Conservation (phyloP, 192 early-diverging fungal species). For the Umbelopsis vinacea region DNA sequence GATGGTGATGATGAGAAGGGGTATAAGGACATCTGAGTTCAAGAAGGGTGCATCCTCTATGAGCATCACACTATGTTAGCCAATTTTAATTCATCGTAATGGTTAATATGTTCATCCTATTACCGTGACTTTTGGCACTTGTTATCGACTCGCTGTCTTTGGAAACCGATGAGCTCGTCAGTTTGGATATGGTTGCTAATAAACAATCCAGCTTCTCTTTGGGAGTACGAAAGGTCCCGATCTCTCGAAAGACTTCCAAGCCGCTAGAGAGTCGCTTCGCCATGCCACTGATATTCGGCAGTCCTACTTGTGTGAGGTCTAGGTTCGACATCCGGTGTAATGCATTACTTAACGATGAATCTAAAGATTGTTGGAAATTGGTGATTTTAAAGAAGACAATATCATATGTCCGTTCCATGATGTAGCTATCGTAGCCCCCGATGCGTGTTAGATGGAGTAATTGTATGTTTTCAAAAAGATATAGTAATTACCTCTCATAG, state of each 20-base stretch:
- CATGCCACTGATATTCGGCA: conserved; percentile 42
- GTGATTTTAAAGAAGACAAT: conserved; percentile 59
- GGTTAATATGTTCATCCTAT: neutral
- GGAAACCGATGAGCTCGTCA: conserved; percentile 22
- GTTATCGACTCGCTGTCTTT: conserved; percentile 6
- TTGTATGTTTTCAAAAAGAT: neutral
- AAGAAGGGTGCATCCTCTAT: conserved; percentile 15
- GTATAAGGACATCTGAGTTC: conserved; percentile 50
- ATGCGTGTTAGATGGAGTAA: too few relatives aligned
- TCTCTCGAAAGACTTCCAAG: conserved; percentile 46
- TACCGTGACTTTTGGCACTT: conserved; percentile 12
- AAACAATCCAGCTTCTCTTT: conserved; percentile 53
- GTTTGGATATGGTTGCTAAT: conserved; percentile 36
- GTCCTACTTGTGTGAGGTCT: conserved; percentile 52
- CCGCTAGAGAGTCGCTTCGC: conserved; percentile 39
- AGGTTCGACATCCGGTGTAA: conserved; percentile 37
- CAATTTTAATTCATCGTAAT: neutral
- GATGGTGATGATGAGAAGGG: conserved; percentile 50
- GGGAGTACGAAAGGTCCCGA: conserved; percentile 52
- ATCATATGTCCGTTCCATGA: conserved; percentile 61
- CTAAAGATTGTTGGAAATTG: conserved; percentile 39
- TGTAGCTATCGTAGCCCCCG: conserved; percentile 26
- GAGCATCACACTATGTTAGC: neutral
- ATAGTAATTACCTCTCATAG: conserved; percentile 35
- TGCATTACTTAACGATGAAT: conserved; percentile 43